Evolutionary conservation across 202 grass and related monocot genomes (phyloP).

Genomic region (Bolboschoenoplectus hybrid): DNA sequence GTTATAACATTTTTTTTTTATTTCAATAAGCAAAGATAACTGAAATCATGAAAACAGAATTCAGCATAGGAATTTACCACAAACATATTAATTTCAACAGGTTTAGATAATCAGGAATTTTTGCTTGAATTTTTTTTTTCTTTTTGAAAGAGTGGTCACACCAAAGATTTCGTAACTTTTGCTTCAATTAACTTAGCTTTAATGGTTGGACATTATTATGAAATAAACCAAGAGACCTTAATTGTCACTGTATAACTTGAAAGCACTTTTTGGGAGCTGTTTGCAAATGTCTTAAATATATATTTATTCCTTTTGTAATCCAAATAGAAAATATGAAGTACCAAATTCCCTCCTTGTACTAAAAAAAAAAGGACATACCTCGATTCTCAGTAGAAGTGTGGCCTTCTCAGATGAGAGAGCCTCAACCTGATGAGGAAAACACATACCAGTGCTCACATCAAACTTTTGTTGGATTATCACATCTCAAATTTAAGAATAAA

Average conservation of each 20-base stretch:
- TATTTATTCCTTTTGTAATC: background rate
- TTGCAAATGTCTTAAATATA: background rate
- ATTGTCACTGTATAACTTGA: background rate
- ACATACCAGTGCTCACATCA: conserved; percentile 10
- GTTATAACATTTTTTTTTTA: background rate
- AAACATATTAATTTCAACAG: background rate
- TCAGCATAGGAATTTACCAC: background rate
- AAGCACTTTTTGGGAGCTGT: background rate
- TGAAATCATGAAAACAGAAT: background rate
- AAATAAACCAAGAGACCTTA: background rate
- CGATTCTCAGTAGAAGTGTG: conserved; percentile 75
- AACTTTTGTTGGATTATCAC: conserved; percentile 18
- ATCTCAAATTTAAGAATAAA: conserved; percentile 1
- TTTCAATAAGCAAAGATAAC: background rate
- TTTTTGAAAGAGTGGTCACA: too few species aligned
- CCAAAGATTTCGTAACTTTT: background rate
- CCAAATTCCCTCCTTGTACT: background rate
- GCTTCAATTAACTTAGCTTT: background rate
- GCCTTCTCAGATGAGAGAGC: conserved; percentile 96
- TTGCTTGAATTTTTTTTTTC: background rate
- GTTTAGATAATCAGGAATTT: background rate
- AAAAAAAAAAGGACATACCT: conserved; percentile 47
- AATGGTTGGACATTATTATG: background rate
- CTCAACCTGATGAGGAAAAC: conserved; percentile 59
- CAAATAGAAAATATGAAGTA: too few species aligned